Base-by-base conservation (phyloP, 495 filamentous ascomycete species). In the Hypomontagnella monticulosa region DNA sequence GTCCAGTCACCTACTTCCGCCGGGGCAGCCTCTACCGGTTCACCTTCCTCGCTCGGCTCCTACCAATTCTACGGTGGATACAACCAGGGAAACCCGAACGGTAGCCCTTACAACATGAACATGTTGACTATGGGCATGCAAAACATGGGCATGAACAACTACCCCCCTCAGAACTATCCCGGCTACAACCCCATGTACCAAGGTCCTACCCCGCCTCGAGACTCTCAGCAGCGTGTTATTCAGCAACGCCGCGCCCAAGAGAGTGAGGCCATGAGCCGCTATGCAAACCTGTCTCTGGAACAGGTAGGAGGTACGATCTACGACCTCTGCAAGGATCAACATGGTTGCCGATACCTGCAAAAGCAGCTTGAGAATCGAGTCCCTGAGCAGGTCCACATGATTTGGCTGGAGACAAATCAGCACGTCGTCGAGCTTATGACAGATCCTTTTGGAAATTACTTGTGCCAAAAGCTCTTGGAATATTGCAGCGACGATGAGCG, bases 401-500 rank as follows among this genome's bases (percentile, higher is more conserved):
- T 99, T 75, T 99, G 96, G 81, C 78, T 86, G 18, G 94, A 99
- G 78, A 94, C 91, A 23, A 91, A 93, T 73, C 84, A 89, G 60
- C 91, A 97, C 75, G 91, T 99, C 18, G 87, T 94, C 53, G 95
- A 98, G 81, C 82, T 99, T 61, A 99, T 99, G 95, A 97, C 92
- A 43, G 94, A 99, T 81, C 95, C 94, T 3, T 98, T 99, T 71
- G 95, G 95, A 59, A 99, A 99, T 77, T 99, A 99, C 69, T 87
- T 99, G 42, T 96, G 92, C 80, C 95, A 99, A 80, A 98, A 97
- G 81, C 79, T 99, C 23, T 85, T 99, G 10, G 95, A 99, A 75
- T 93, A 88, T 75, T 92, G 93, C 71, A 93, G 88, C 62, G 90
- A 97, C 73, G 92, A 97, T 15, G 94, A 99, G 79, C 92, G 95